Base-by-base conservation (phyloP, 495 filamentous ascomycete species). In the Immersiella caudata region DNA sequence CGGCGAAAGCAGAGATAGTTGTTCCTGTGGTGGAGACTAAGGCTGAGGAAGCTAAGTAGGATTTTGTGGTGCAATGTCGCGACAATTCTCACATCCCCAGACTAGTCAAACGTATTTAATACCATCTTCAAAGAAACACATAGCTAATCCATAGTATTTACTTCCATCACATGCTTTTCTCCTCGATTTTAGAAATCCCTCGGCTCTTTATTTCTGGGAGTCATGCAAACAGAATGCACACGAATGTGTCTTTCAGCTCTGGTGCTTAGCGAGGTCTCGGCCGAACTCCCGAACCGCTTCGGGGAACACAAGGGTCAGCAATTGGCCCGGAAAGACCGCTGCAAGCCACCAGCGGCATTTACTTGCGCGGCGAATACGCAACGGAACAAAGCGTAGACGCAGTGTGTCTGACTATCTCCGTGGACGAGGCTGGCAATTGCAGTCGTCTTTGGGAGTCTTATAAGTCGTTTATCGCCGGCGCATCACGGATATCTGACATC, bases 201-300 rank as follows among this genome's bases (percentile, higher is more conserved):
- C 58, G 58, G 58, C 21, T 60, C 27, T 40, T 36, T 60, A 6
- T n/a, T 60, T 60, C 58, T 40, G 9, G 18, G 58, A 21, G 29
- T 40, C 26, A 33, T 21, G n/a, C n/a, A n/a, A n/a, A n/a, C n/a
- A n/a, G n/a, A 60, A 60, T 9, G 29, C 58, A 21, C 20, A 20
- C 24, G 58, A 21, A 29, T 40, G 58, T 11, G 29, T 21, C 27
- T 20, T 22, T 36, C 58, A 60, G 58, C 58, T 18, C 40, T 60
- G 9, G n/a, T 6, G 58, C 58, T 60, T 60, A 29, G 58, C 58
- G 40, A 46, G 33, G 12, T 36, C 33, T 36, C 33, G 33, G 33
- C 33, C 6, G 6, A 46, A 46, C 40, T 14, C 40, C 40, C 40
- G 40, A 46, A 46, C 40, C 40, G 11, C 16, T 46, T 46, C 40